A percentile compares a stretch with the other conserved stretches of the same genome.
These are phyloP conservation scores for Botrytis fragariae DNA, from an alignment of 2,329 filamentous ascomycete species.

Conservation along the genomic window DNA sequence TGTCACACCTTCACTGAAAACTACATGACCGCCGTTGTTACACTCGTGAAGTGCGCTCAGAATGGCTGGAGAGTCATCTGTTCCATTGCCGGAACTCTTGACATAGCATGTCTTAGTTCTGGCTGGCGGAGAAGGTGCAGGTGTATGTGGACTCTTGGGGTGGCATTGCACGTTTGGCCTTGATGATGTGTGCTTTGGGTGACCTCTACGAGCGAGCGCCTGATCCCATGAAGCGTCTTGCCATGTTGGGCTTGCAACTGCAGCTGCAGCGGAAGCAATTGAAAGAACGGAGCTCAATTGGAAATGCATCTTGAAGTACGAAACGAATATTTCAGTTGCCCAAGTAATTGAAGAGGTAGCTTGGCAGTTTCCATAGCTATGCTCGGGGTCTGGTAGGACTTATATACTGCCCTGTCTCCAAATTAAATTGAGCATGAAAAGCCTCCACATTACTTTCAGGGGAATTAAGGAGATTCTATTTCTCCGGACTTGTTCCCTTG, in stretches of 20 bases:
- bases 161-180: slow-evolving; percentile 29
- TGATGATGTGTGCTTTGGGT: slow-evolving; percentile 29
- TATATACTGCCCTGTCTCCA: slow-evolving; percentile 10
- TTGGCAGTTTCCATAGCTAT: background rate
- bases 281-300: slow-evolving; percentile 29
- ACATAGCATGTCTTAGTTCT: slow-evolving; percentile 34
- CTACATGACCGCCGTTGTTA: slow-evolving; percentile 60
- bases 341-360: background rate
- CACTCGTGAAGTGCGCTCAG: slow-evolving; percentile 55
- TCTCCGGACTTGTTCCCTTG: slow-evolving; percentile 1
- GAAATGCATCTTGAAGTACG: slow-evolving; percentile 32
- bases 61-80: slow-evolving; percentile 46
- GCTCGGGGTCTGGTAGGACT: background rate
- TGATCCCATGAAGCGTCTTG: slow-evolving; percentile 23
- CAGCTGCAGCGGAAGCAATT: slow-evolving; percentile 27
- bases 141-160: slow-evolving; percentile 29
- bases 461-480: background rate
- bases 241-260: slow-evolving; percentile 30
- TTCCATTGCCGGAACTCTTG: slow-evolving; percentile 31
- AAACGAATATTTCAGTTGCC: background rate
- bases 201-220: slow-evolving; percentile 17
- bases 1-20: slow-evolving; percentile 49
- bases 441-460: background rate
- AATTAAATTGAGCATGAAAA: background rate
- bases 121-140: slow-evolving; percentile 24